phyloP scores from a whole-genome alignment of 2,329 filamentous ascomycete genomes.

The Pseudocercospora eumusae region DNA sequence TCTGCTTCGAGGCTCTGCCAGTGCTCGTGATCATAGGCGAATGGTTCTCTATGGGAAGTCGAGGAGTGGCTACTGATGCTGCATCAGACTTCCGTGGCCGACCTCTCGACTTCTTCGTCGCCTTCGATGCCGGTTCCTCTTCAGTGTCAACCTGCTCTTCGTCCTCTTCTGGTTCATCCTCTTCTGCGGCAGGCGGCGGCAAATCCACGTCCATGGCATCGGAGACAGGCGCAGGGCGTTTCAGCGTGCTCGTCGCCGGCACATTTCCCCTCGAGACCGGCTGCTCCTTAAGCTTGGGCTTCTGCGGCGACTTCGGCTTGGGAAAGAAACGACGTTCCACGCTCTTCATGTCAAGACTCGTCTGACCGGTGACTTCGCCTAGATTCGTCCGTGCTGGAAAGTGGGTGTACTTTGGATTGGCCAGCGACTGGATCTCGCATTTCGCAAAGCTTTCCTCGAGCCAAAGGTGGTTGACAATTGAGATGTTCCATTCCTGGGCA shows the following conservation, averaged over 20 bases:
- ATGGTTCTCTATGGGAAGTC: conserved; percentile 67
- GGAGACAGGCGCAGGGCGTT: conserved; percentile 21
- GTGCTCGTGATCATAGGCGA: conserved; percentile 75
- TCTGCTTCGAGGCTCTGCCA: conserved; percentile 78
- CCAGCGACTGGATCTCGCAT: conserved; percentile 72
- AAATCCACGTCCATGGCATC: conserved; percentile 30
- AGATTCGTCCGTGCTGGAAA: conserved; percentile 90
- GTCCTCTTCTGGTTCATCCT: conserved; percentile 14
- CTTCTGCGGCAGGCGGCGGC: conserved; percentile 5
- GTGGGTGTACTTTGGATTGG: conserved; percentile 74
- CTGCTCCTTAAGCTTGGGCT: conserved; percentile 28
- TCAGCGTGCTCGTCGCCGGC: conserved; percentile 25
- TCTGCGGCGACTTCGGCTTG: conserved; percentile 32
- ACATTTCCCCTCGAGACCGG: conserved; percentile 27
- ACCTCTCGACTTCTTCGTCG: conserved; percentile 34
- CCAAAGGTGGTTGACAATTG: conserved; percentile 94
- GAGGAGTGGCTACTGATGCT: conserved; percentile 33
- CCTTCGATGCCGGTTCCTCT: conserved; percentile 25
- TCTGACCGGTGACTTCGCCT: conserved; percentile 89
- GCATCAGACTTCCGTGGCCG: conserved; percentile 32
- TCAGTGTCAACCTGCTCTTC: conserved; percentile 12
- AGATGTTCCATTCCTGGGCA: conserved; percentile 86
- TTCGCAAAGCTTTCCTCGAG: conserved; percentile 95
- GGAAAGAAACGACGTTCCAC: conserved; percentile 69
- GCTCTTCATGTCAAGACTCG: conserved; percentile 71